phyloP scores from a whole-genome alignment of 176 grass and related monocot genomes.

The Calamus simplicifolius region DNA sequence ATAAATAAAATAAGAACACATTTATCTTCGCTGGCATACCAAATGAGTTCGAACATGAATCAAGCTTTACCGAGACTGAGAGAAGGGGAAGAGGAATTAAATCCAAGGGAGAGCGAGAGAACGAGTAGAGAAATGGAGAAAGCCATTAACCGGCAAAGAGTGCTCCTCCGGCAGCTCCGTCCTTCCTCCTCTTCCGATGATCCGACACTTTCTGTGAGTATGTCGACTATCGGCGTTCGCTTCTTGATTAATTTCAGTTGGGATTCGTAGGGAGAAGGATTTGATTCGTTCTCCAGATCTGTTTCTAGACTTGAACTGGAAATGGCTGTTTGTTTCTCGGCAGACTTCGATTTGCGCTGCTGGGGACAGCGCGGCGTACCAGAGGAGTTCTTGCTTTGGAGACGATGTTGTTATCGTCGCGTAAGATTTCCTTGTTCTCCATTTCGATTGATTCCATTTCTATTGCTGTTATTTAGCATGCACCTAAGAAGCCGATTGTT shows the following conservation, averaged over 20 bases:
- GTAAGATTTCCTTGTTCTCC: conserved; percentile 30
- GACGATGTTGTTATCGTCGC: conserved; percentile 92
- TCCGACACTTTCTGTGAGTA: conserved; percentile 4
- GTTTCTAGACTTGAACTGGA: background rate
- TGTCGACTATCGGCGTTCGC: conserved; percentile 19
- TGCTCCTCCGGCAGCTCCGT: conserved; percentile 68
- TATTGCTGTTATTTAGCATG: background rate
- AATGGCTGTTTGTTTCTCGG: background rate
- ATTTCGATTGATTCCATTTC: background rate
- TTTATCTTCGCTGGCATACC: too few relatives aligned
- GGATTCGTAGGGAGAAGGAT: too few relatives aligned
- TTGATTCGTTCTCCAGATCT: background rate
- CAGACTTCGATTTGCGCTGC: conserved; percentile 79
- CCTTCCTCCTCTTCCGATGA: conserved; percentile 16
- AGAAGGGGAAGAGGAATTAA: background rate
- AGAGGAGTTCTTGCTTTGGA: conserved; percentile 51
- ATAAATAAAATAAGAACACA: too few relatives aligned
- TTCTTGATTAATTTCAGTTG: background rate
- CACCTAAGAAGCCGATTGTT: too few relatives aligned
- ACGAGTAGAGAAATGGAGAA: conserved; percentile 55
- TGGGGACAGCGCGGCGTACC: conserved; percentile 89
- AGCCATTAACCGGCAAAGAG: conserved; percentile 67
- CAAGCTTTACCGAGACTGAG: too few relatives aligned
- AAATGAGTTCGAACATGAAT: too few relatives aligned
- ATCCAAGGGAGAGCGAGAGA: background rate